These are phyloP conservation scores for Umbelopsis sp. DNA, from an alignment of 192 early-diverging fungal species.

Conservation along the genomic window DNA sequence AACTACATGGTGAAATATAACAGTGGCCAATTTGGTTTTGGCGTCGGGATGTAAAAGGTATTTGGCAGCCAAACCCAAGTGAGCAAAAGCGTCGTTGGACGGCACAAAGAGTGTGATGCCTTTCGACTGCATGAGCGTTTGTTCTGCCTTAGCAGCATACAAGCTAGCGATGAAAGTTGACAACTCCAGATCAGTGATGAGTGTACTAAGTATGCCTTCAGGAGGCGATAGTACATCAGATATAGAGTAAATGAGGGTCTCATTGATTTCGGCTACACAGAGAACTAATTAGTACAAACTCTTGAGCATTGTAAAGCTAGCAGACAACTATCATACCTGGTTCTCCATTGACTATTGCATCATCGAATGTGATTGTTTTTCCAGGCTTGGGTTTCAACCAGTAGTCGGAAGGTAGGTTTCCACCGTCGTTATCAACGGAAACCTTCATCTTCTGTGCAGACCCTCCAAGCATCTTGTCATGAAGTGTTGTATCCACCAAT, in stretches of 20 bases:
- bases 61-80: slow-evolving; percentile 61
- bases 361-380: slow-evolving; percentile 34
- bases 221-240: slow-evolving; percentile 32
- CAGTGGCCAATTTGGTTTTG: slow-evolving; percentile 31
- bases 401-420: not conserved
- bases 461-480: slow-evolving; percentile 20
- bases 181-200: slow-evolving; percentile 36
- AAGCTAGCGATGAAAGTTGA: slow-evolving; percentile 40
- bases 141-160: slow-evolving; percentile 23
- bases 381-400: not conserved
- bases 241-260: slow-evolving; percentile 29
- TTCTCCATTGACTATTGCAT: slow-evolving; percentile 28
- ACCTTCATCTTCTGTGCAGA: slow-evolving; percentile 27
- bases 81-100: slow-evolving; percentile 54
- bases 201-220: slow-evolving; percentile 8
- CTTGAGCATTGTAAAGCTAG: not conserved
- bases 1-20: slow-evolving; percentile 58
- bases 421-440: slow-evolving; percentile 17
- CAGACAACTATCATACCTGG: not conserved
- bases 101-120: slow-evolving; percentile 67
- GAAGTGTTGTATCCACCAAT: slow-evolving; percentile 57
- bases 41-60: slow-evolving; percentile 55
- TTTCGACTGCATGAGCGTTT: slow-evolving; percentile 11
- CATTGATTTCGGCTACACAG: slow-evolving; percentile 22
- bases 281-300: not conserved